Conservation (phyloP, 768 basidiomycete genomes). For the Suillus brevipes region DNA sequence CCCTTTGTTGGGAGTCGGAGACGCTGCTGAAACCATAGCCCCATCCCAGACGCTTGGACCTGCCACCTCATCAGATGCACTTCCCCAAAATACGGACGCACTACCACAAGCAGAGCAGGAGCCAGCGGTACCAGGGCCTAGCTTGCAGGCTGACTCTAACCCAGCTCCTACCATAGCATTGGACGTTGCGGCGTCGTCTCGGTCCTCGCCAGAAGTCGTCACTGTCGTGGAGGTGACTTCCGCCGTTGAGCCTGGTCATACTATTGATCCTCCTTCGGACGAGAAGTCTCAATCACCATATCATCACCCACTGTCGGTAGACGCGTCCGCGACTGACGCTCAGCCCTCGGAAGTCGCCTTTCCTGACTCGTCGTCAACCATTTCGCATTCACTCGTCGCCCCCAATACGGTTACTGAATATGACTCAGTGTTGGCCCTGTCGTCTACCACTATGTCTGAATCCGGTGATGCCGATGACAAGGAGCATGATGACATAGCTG, state of each 20-base stretch:
- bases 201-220: background rate
- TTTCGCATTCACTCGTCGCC: background rate
- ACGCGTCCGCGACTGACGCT: background rate
- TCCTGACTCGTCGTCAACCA: background rate
- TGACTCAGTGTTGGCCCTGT: background rate
- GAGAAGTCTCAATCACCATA: background rate
- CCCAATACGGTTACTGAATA: background rate
- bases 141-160: background rate
- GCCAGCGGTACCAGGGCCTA: background rate
- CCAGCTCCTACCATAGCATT: background rate
- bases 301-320: background rate
- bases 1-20: background rate
- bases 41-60: background rate
- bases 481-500: background rate
- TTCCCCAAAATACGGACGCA: slow-evolving; percentile 5
- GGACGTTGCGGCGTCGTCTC: background rate
- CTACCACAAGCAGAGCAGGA: slow-evolving; percentile 9
- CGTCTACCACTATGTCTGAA: background rate
- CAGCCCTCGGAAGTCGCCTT: background rate
- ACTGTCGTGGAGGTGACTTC: background rate
- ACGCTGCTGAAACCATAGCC: background rate
- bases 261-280: background rate
- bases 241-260: background rate
- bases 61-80: background rate
- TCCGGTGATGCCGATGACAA: background rate